Evolutionary conservation across 768 basidiomycete genomes (phyloP).

Genomic region (Mycena vulgaris): DNA sequence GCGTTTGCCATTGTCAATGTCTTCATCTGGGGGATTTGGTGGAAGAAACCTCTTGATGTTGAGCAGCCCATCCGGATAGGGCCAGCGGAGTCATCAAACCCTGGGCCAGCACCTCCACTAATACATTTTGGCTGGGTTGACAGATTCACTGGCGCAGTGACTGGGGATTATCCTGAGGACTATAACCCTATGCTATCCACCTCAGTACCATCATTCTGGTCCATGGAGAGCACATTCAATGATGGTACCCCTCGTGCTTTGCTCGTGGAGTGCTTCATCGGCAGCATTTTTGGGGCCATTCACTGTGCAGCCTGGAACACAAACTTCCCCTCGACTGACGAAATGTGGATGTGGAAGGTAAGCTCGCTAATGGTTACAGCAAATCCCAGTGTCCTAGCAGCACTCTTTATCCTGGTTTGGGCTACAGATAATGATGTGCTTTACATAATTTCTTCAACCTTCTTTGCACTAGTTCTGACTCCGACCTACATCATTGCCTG

Average conservation of each 20-base stretch:
- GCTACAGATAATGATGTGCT: too few relatives aligned
- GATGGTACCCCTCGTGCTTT: too few relatives aligned
- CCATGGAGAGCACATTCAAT: neutral
- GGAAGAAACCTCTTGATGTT: slow-evolving; percentile 58
- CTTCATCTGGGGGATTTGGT: slow-evolving; percentile 53
- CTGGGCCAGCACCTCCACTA: neutral
- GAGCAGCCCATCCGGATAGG: too few relatives aligned
- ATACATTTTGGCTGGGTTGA: neutral
- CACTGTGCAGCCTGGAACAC: slow-evolving; percentile 46
- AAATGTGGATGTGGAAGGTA: slow-evolving; percentile 41
- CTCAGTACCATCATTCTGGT: slow-evolving; percentile 2
- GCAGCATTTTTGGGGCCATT: slow-evolving; percentile 43
- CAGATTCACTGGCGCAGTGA: neutral
- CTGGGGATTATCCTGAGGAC: neutral
- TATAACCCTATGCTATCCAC: neutral
- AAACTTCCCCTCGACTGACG: slow-evolving; percentile 37
- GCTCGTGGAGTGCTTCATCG: slow-evolving; percentile 9
- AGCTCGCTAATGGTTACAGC: slow-evolving; percentile 30
- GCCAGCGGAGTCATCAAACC: neutral
- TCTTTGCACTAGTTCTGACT: neutral
- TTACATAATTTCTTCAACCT: too few relatives aligned
- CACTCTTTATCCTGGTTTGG: too few relatives aligned
- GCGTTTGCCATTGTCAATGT: slow-evolving; percentile 51
- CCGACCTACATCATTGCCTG: neutral
- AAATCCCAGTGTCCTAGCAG: neutral